Evolutionary conservation across 2,329 filamentous ascomycete species (phyloP).

Genomic region (Colletotrichum sp.): DNA sequence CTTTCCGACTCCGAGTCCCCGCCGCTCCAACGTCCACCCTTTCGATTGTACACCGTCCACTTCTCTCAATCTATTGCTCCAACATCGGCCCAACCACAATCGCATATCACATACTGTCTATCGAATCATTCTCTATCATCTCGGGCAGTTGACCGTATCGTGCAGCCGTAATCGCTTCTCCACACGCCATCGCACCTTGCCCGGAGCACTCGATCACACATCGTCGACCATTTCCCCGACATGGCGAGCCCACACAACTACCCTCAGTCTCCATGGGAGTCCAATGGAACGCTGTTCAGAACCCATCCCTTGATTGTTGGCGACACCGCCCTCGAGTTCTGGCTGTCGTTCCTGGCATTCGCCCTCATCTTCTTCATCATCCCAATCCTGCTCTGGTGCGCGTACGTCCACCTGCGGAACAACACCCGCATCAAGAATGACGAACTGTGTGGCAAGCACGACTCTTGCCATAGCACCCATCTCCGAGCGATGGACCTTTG

Average conservation of each 20-base stretch:
- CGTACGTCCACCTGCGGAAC: neutral
- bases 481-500: neutral
- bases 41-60: neutral
- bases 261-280: neutral
- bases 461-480: neutral
- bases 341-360: neutral
- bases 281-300: neutral
- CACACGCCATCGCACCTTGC: neutral
- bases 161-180: rapidly evolving
- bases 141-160: rapidly evolving
- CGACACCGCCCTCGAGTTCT: neutral
- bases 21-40: neutral
- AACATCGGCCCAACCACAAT: neutral
- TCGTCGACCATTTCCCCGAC: neutral
- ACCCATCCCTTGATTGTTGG: neutral
- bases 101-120: neutral
- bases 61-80: neutral
- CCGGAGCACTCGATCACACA: neutral
- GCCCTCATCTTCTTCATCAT: neutral
- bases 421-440: neutral
- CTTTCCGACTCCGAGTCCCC: neutral
- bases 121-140: neutral
- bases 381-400: neutral
- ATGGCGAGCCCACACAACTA: neutral
- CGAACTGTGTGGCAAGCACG: neutral